phyloP scores from a whole-genome alignment of 2,329 filamentous ascomycete species.

The Arthrinium phaeospermum region DNA sequence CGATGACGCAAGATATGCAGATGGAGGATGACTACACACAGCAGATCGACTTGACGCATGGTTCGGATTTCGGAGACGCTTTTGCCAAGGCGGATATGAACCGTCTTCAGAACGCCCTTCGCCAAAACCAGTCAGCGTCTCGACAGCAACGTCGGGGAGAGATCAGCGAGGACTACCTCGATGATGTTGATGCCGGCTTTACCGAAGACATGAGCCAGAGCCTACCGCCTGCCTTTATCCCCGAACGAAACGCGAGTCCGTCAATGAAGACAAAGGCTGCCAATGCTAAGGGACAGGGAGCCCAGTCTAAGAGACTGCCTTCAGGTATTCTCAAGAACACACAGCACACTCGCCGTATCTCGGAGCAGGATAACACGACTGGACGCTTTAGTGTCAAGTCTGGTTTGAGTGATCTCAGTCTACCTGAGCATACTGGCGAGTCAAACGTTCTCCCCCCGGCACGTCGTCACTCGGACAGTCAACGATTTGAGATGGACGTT shows the following conservation, averaged over 20 bases:
- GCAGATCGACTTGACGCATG: slow-evolving; percentile 43
- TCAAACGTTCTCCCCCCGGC: slow-evolving; percentile 29
- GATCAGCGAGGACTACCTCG: slow-evolving; percentile 29
- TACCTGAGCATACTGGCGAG: slow-evolving; percentile 33
- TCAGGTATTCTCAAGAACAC: slow-evolving; percentile 44
- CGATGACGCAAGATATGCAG: slow-evolving; percentile 38
- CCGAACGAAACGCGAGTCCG: slow-evolving; percentile 27
- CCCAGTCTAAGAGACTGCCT: slow-evolving; percentile 30
- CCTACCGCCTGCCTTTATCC: slow-evolving; percentile 34
- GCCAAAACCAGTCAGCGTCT: slow-evolving; percentile 35
- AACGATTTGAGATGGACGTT: slow-evolving; percentile 35
- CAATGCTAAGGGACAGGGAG: slow-evolving; percentile 19
- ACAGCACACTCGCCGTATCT: slow-evolving; percentile 33
- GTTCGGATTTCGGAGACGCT: slow-evolving; percentile 39
- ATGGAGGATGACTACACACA: slow-evolving; percentile 45
- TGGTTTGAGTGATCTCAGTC: slow-evolving; percentile 38
- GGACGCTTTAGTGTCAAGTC: slow-evolving; percentile 44
- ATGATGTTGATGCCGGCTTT: slow-evolving; percentile 30
- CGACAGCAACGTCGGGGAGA: slow-evolving; percentile 27
- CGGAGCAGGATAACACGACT: slow-evolving; percentile 37
- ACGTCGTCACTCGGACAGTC: slow-evolving; percentile 33
- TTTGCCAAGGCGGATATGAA: slow-evolving; percentile 36
- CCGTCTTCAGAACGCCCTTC: slow-evolving; percentile 29
- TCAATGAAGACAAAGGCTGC: slow-evolving; percentile 29
- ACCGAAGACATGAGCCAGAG: slow-evolving; percentile 37